Evolutionary conservation across 192 early-diverging fungal species (phyloP).

Genomic region (Linnemannia hyalina): DNA sequence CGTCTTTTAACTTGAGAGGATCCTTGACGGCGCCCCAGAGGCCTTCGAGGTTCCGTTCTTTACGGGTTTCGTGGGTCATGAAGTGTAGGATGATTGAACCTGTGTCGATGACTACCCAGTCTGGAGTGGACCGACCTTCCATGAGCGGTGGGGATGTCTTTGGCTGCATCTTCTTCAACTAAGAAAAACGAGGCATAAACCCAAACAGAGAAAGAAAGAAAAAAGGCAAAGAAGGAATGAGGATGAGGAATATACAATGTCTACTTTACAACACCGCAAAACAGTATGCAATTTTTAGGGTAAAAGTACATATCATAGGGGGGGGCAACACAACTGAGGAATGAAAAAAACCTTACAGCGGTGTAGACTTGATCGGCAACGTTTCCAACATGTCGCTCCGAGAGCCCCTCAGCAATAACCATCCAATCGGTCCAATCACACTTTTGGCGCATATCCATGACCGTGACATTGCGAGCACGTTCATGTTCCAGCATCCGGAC

Average conservation of each 20-base stretch:
- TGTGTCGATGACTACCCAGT: constrained; percentile 80
- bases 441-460: constrained; percentile 73
- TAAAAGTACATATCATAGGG: no score
- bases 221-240: neutral
- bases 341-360: constrained; percentile 55
- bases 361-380: constrained; percentile 69
- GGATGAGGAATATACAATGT: neutral
- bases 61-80: constrained; percentile 72
- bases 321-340: no score
- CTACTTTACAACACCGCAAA: neutral
- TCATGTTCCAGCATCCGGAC: constrained; percentile 62
- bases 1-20: neutral
- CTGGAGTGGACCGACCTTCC: constrained; percentile 74
- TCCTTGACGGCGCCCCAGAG: constrained; percentile 67
- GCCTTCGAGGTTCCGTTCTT: constrained; percentile 74
- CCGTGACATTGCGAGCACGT: constrained; percentile 63
- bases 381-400: constrained; percentile 69
- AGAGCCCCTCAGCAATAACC: constrained; percentile 74
- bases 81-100: constrained; percentile 52
- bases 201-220: neutral
- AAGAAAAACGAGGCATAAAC: neutral
- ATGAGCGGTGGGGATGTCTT: constrained; percentile 22
- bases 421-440: constrained; percentile 83
- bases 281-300: no score
- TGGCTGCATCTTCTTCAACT: neutral